These are phyloP conservation scores for Coccomyxa sp. DNA, from an alignment of 139 green algal species.

Conservation along the genomic window DNA sequence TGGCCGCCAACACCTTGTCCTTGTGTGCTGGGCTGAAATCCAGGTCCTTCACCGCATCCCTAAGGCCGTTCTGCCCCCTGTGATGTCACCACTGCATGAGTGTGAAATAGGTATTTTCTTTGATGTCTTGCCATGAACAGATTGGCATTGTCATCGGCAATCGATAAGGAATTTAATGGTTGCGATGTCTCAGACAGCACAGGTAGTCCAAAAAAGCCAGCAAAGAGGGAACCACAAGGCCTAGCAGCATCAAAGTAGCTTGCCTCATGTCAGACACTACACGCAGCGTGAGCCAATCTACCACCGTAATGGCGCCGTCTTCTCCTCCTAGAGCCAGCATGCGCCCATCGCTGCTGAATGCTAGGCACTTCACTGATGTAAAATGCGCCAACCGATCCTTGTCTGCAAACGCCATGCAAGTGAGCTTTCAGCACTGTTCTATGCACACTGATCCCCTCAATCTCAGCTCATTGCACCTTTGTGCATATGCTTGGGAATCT, in stretches of 20 bases:
- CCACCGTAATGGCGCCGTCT: slow-evolving; percentile 17
- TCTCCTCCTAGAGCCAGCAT: slow-evolving; percentile 36
- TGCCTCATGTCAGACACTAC: too few species aligned
- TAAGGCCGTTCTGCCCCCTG: slow-evolving; percentile 11
- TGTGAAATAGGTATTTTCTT: background rate
- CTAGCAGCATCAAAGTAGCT: background rate
- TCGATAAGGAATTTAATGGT: background rate
- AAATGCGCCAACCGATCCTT: background rate
- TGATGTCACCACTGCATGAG: background rate
- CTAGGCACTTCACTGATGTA: slow-evolving; percentile 29
- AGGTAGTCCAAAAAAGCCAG: background rate
- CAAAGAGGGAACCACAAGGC: background rate
- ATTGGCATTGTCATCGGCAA: background rate
- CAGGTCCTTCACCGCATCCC: slow-evolving; percentile 12
- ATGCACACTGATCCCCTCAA: too few species aligned
- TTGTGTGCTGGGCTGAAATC: slow-evolving; percentile 24
- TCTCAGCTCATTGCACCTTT: too few species aligned
- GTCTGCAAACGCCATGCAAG: background rate
- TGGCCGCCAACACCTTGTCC: slow-evolving; percentile 13
- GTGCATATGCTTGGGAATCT: too few species aligned
- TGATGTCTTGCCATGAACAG: background rate
- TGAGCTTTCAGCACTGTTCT: too few species aligned
- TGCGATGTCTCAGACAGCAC: too few species aligned
- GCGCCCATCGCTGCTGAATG: slow-evolving; percentile 28
- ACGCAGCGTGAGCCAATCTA: slow-evolving; percentile 2